Evolutionary conservation across 2,329 filamentous ascomycete genomes (phyloP), one percentile per base, ranked within the genome.

Genomic region (Blastomyces silverae): DNA sequence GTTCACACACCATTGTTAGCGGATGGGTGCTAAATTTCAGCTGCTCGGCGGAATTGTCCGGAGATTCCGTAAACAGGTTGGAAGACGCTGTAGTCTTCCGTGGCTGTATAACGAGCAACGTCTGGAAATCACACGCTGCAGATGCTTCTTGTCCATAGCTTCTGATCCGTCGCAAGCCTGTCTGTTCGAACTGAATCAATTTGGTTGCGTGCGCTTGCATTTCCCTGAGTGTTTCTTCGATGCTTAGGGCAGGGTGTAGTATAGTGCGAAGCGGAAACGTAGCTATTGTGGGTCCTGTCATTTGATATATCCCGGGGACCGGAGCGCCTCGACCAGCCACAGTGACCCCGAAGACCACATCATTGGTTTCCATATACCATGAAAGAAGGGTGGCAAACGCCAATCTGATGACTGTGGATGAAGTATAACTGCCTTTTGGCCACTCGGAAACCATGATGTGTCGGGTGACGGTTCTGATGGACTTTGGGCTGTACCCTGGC

Each of bases 101-200:
- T 22, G 69, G 69, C 48, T 74, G 71, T 25, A 80, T 74, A 8
- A 75, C 74, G 3, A 80, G 71, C 61, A 79, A 70, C 57, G 71
- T 79, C 22, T 57, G 53, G 31, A 59, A 59, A 44, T 59, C 37
- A 22, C 56, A 59, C 5, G 56, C 56, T 25, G 56, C 17, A 13
- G 20, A 22, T 25, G 37, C 72, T 64, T 79, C 76, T 1, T 79
- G 74, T 67, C 82, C 83, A n/a, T 85, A 72, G 34, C 76, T 75
- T 66, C 83, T 75, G 79, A 87, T 85, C 13, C 80, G 78, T 0
- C 73, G 69, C 44, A 78, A 76, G 4, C 77, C 75, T 13, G 86
- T 79, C 1, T 80, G 81, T 57, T 82, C 82, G 31, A 82, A 84
- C 68, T 85, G 85, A 80, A 86, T 84, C 65, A 85, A 76, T 48